Conservation (phyloP, 768 basidiomycete species). For the Neoboletus subvelutipes region DNA sequence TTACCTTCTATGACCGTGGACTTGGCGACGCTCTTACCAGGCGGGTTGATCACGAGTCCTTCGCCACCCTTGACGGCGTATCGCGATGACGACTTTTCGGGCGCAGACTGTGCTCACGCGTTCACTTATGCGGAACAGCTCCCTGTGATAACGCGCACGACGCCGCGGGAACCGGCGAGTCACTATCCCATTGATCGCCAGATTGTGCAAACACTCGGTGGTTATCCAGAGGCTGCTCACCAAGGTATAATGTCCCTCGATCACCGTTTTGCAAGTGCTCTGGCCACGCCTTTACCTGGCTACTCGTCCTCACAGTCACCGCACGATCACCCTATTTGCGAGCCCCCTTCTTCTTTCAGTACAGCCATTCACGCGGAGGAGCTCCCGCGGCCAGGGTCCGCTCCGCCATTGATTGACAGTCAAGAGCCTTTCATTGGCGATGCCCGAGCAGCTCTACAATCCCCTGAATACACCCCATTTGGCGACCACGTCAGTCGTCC, state of each 20-base stretch:
- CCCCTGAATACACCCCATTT: constrained; percentile 11
- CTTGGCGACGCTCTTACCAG: constrained; percentile 9
- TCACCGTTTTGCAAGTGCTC: constrained; percentile 21
- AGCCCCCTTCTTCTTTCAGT: constrained; percentile 29
- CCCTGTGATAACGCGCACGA: constrained; percentile 15
- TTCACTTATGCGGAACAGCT: constrained; percentile 18
- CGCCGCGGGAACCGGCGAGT: constrained; percentile 10
- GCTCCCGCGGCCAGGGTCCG: constrained; percentile 29
- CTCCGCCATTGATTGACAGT: constrained; percentile 30
- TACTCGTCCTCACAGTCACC: constrained; percentile 32
- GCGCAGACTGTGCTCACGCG: constrained; percentile 13
- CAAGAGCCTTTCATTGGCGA: constrained; percentile 31
- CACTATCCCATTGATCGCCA: constrained; percentile 17
- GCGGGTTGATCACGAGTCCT: constrained; percentile 18
- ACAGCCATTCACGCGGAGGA: constrained; percentile 24
- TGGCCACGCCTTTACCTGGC: constrained; percentile 32
- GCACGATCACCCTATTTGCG: constrained; percentile 28
- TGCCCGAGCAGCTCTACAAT: constrained; percentile 23
- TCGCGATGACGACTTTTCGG: constrained; percentile 23
- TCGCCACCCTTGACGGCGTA: constrained; percentile 25
- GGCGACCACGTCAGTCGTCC: constrained; percentile 18
- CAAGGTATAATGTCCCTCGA: constrained; percentile 23
- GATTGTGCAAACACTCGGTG: constrained; percentile 20
- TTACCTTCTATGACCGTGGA: constrained; percentile 17
- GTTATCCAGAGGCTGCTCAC: constrained; percentile 16